Percentiles rank a stretch among this genome's conserved stretches.
These are phyloP conservation scores for Globisporangium abappressorium DNA, from an alignment of 352 stramenopile genomes.

Conservation along the genomic window DNA sequence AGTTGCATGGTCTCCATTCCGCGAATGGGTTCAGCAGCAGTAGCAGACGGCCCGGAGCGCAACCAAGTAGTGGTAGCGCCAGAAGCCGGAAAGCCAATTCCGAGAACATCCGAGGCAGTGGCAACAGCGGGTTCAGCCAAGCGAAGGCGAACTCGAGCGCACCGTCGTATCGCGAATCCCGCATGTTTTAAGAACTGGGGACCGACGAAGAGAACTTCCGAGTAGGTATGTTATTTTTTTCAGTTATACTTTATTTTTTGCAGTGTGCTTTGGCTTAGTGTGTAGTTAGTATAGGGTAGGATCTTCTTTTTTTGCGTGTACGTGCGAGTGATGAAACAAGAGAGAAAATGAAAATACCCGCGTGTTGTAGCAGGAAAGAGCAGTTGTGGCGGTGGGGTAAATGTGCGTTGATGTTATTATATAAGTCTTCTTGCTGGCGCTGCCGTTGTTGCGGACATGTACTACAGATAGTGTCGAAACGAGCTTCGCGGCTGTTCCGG, in stretches of 20 bases:
- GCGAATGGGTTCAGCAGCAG: background rate
- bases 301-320: background rate
- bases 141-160: background rate
- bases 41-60: background rate
- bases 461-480: background rate
- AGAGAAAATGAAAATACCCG: background rate
- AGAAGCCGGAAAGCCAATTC: background rate
- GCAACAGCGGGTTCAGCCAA: conserved; percentile 5
- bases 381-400: background rate
- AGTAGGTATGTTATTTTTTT: conserved; percentile 4
- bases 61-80: background rate
- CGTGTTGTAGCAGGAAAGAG: background rate
- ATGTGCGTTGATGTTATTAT: conserved; percentile 4
- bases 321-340: background rate
- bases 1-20: conserved; percentile 21
- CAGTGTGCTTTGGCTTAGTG: background rate
- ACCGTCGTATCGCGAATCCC: background rate
- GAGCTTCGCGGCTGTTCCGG: background rate
- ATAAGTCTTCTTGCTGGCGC: background rate
- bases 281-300: background rate
- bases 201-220: background rate
- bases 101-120: conserved; percentile 9
- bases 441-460: background rate
- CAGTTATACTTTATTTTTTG: background rate
- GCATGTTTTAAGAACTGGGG: background rate